A percentile compares a stretch with the other conserved stretches of the same genome.
Conservation (phyloP, 2,329 filamentous ascomycete genomes). For the Sclerotinia sclerotiorum region DNA sequence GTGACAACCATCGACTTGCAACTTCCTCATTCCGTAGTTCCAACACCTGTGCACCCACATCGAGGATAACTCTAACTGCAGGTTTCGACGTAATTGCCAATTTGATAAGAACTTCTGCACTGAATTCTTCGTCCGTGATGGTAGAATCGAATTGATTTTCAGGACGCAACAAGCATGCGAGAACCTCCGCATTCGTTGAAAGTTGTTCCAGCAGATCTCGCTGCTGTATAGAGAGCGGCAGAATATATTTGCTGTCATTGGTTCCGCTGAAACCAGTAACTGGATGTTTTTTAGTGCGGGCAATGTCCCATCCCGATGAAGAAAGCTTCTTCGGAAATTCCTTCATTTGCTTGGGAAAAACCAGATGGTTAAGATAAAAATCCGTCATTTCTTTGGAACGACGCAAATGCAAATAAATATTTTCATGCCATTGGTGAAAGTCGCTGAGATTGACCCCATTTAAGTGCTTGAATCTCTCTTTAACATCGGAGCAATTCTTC, state of each 20-base stretch:
- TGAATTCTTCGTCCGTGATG: slow-evolving; percentile 28
- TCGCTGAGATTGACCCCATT: slow-evolving; percentile 61
- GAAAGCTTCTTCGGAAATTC: slow-evolving; percentile 65
- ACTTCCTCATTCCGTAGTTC: slow-evolving; percentile 60
- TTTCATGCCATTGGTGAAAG: slow-evolving; percentile 45
- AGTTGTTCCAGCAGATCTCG: slow-evolving; percentile 53
- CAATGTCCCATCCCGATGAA: slow-evolving; percentile 68
- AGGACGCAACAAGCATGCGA: slow-evolving; percentile 55
- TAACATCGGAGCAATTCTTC: slow-evolving; percentile 40
- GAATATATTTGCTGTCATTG: slow-evolving; percentile 58
- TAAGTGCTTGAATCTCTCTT: slow-evolving; percentile 44
- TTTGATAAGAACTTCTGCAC: slow-evolving; percentile 48
- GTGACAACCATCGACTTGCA: slow-evolving; percentile 53
- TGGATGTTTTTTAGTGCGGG: slow-evolving; percentile 45
- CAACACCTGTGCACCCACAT: slow-evolving; percentile 69
- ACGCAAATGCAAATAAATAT: slow-evolving; percentile 55
- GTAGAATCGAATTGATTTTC: slow-evolving; percentile 49
- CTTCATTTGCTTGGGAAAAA: slow-evolving; percentile 62
- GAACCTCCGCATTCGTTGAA: slow-evolving; percentile 67
- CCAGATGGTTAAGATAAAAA: slow-evolving; percentile 58
- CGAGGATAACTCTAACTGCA: slow-evolving; percentile 59
- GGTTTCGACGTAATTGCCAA: slow-evolving; percentile 45
- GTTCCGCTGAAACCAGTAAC: slow-evolving; percentile 71
- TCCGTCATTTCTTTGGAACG: slow-evolving; percentile 57
- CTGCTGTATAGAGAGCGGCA: slow-evolving; percentile 58